Conservation (phyloP, 1,284 basidiomycete species). For the Anthracocystis setariae region DNA sequence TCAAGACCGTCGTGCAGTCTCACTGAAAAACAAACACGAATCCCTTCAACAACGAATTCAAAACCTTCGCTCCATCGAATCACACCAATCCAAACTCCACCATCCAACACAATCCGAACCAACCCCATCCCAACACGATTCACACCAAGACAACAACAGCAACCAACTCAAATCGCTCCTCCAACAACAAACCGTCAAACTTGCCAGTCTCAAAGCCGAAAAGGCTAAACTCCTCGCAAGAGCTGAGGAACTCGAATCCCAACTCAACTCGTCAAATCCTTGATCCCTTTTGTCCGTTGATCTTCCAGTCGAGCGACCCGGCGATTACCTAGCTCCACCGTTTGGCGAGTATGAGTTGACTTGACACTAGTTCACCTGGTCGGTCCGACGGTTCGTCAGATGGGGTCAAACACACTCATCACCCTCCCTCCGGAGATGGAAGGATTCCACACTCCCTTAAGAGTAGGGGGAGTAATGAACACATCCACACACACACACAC, state of each 20-base stretch:
- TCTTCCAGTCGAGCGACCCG: too few relatives aligned
- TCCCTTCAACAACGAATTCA: constrained; percentile 28
- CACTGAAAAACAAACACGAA: constrained; percentile 38
- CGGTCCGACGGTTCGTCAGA: too few relatives aligned
- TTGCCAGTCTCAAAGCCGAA: constrained; percentile 13
- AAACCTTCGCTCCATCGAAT: constrained; percentile 33
- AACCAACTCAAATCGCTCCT: constrained; percentile 6
- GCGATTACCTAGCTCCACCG: too few relatives aligned
- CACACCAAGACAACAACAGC: constrained; percentile 1
- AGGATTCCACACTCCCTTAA: too few relatives aligned
- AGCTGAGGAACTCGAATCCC: constrained; percentile 25
- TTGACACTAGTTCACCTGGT: too few relatives aligned
- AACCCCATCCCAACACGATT: background rate
- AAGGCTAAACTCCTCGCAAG: constrained; percentile 24
- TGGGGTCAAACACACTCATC: too few relatives aligned
- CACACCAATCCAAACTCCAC: constrained; percentile 36
- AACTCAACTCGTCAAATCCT: background rate
- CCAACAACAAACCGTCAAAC: constrained; percentile 3
- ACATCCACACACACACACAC: too few relatives aligned
- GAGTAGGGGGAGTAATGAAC: too few relatives aligned
- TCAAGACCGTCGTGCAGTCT: constrained; percentile 32
- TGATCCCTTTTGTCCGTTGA: too few relatives aligned
- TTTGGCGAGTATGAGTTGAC: too few relatives aligned
- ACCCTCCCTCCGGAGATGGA: too few relatives aligned
- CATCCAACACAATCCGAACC: background rate